Base-by-base conservation (phyloP, 371 early-diverging fungal genomes). In the Mortierella sp. region DNA sequence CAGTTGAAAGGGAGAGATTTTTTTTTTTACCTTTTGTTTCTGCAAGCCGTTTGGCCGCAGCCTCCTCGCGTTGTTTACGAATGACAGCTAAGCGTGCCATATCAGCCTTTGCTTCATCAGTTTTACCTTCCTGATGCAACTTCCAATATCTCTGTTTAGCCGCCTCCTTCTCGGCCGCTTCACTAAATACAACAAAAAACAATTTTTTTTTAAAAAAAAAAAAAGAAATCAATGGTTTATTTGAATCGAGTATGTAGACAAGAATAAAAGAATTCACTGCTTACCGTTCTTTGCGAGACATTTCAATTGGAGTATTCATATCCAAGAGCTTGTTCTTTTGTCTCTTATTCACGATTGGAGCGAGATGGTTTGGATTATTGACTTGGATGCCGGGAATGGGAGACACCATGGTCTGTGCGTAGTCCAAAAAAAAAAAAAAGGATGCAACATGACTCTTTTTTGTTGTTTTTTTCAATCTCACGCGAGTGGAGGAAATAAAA, bases 21-120 rank as follows among this genome's bases (percentile, higher is more conserved):
- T 35, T 23, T 40, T 59, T 19, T 32, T 68, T 72, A 82, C 84
- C 87, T 70, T 88, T 85, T 2, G 83, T 83, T 54, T 88, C 87
- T n/a, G 83, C 84, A 70, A 84, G 76, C 68, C 84, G 86, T 76
- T 85, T 84, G 49, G 80, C 66, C 37, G 90, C 90, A 34, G 91
- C 91, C 77, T 90, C 90, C 77, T 91, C 92, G 51, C 92, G 84
- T 75, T 91, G 86, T 80, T 92, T 87, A 53, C 85, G 83, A 68
- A 92, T 89, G 64, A 91, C 64, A 19, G 92, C 92, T 68, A 92
- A 71, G 26, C 92, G 85, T 19, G 90, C 92, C 75, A 92, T 73
- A 75, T 92, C 92, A 13, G 88, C 75, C 70, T 88, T 83, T 22
- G 92, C 92, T 71, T 90, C 89, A 37, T 92, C 92, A 2, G 92